A percentile compares a stretch with the other conserved stretches of the same genome.
Evolutionary conservation across 78 protist species (phyloP).

Genomic region (Dictyostelium intermedium): DNA sequence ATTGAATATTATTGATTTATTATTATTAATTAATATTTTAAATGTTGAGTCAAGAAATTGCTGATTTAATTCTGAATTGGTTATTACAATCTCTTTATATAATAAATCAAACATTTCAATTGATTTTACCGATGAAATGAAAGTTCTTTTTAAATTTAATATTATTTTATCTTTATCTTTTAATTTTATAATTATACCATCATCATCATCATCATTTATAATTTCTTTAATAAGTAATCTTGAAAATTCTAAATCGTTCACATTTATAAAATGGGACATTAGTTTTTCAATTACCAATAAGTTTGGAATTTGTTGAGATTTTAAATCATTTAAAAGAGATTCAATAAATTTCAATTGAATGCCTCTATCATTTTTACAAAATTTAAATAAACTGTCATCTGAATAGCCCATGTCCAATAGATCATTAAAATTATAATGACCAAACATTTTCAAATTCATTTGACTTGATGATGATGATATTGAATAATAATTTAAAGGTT

Average conservation of each 20-base stretch:
- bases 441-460: not conserved
- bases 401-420: not conserved
- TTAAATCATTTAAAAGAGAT: not conserved
- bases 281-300: not conserved
- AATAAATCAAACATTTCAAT: not conserved
- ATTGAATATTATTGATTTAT: not conserved
- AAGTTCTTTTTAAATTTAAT: not conserved
- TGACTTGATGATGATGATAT: not conserved
- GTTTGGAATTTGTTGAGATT: not conserved
- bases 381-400: not conserved
- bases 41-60: not conserved
- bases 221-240: not conserved
- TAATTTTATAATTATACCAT: not conserved
- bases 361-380: not conserved
- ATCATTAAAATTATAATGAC: not conserved
- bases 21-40: not conserved
- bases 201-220: not conserved
- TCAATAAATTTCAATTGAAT: not conserved
- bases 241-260: not conserved
- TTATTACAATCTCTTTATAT: not conserved
- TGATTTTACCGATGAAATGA: not conserved
- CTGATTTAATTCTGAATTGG: not conserved
- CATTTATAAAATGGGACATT: not conserved
- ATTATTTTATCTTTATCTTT: not conserved
- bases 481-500: not conserved